Evolutionary conservation across 148 eudicot genomes (phyloP), one percentile per base, ranked within the genome.

Genomic region (Chenopodium formosanum): DNA sequence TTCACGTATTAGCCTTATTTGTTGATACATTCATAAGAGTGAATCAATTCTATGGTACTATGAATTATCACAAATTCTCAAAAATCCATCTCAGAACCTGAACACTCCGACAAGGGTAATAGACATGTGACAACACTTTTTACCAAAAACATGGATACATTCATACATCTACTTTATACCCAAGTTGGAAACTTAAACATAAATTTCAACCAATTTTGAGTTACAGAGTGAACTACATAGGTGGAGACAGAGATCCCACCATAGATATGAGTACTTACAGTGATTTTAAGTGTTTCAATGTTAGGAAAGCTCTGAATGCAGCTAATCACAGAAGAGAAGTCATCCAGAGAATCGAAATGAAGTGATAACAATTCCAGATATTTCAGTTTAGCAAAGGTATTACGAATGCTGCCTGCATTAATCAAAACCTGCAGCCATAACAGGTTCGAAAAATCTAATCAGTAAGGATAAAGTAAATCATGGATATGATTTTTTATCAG

Each of bases 341-440:
- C 73, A 71, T 76, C 77, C 40, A 19, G 27, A 63, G 37, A 63
- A 63, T 70, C 71, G 69, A 80, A 32, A 52, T 20, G 44, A 34
- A 84, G 66, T 17, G 13, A 63, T 50, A 23, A 29, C 58, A 80
- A 62, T 25, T 80, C 83, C 52, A 84, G 73, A 80, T 14, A 34
- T 63, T 40, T 76, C 62, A 76, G 66, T 52, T 19, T 80, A 11
- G 34, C 66, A 64, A 76, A 84, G 44, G 37, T 29, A 56, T 20
- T 58, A 47, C 69, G 70, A 23, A 79, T n/a, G 46, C 69, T 22
- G 63, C 66, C 10, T 12, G 71, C 75, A n/a, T 47, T 80, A 60
- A 73, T 76, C 25, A 84, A 75, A 14, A 53, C 80, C 86, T 84
- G 83, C 76, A 80, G 48, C 47, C 32, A 70, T 44, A 70, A 80